phyloP scores from a whole-genome alignment of 257 asterid species.

The Penstemon newberryi region DNA sequence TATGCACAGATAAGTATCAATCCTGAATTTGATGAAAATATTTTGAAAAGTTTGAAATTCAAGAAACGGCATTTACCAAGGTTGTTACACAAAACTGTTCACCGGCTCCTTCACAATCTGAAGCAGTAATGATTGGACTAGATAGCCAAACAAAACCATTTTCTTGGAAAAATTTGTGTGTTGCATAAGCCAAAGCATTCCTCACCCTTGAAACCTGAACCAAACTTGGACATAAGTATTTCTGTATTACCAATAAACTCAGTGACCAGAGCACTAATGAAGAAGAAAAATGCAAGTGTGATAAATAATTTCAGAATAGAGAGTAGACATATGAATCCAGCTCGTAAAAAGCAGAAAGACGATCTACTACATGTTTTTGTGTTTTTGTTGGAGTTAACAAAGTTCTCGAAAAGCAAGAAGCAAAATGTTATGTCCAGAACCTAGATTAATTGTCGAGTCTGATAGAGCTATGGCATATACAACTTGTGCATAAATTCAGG shows the following conservation, averaged over 20 bases:
- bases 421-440: too few species aligned
- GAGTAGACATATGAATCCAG: slow-evolving; percentile 9
- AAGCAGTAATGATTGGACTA: slow-evolving; percentile 95
- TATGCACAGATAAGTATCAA: slow-evolving; percentile 27
- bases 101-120: slow-evolving; percentile 99
- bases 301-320: slow-evolving; percentile 13
- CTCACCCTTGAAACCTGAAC: slow-evolving; percentile 92
- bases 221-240: slow-evolving; percentile 26
- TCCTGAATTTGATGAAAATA: slow-evolving; percentile 10
- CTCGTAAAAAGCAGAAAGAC: background rate
- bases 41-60: slow-evolving; percentile 11
- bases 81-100: slow-evolving; percentile 99
- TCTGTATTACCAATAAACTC: slow-evolving; percentile 12
- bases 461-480: too few species aligned
- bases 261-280: slow-evolving; percentile 18
- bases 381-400: too few species aligned
- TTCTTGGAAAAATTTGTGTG: slow-evolving; percentile 93
- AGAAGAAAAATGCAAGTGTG: slow-evolving; percentile 5
- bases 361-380: background rate
- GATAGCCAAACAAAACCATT: slow-evolving; percentile 97
- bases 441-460: too few species aligned
- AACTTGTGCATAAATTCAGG: too few species aligned
- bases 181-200: slow-evolving; percentile 89
- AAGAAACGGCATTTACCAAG: slow-evolving; percentile 62
- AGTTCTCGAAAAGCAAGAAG: too few species aligned